phyloP scores from a whole-genome alignment of 108 stramenopile species.

The Nitzschia inconspicua region DNA sequence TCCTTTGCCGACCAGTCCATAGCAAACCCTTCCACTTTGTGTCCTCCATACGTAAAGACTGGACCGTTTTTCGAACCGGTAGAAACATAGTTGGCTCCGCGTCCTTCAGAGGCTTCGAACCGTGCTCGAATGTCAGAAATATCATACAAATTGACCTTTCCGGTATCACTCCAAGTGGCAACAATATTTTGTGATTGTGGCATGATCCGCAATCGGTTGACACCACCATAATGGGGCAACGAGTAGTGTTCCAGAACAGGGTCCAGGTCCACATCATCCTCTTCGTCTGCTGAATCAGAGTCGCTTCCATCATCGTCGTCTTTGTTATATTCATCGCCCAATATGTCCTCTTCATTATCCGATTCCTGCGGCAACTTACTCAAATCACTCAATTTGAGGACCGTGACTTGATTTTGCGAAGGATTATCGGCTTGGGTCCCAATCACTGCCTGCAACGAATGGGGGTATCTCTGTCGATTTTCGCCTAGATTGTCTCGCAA shows the following conservation, averaged over 20 bases:
- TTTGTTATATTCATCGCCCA: constrained; percentile 81
- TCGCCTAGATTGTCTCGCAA: constrained; percentile 86
- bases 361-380: constrained; percentile 62
- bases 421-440: constrained; percentile 89
- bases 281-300: constrained; percentile 53
- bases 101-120: constrained; percentile 57
- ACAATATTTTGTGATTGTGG: constrained; percentile 88
- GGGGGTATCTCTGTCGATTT: constrained; percentile 82
- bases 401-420: constrained; percentile 74
- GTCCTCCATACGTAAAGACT: constrained; percentile 74
- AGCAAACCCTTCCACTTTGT: constrained; percentile 89
- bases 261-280: constrained; percentile 84
- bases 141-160: constrained; percentile 88
- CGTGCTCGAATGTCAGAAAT: constrained; percentile 49
- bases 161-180: constrained; percentile 90
- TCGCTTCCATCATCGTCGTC: constrained; percentile 59
- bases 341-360: constrained; percentile 72
- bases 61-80: constrained; percentile 43
- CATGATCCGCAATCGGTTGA: constrained; percentile 93
- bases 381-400: constrained; percentile 88
- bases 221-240: constrained; percentile 86
- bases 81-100: neutral
- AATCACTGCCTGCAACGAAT: constrained; percentile 80
- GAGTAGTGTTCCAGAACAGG: constrained; percentile 83
- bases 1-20: constrained; percentile 85